phyloP scores from a whole-genome alignment of 176 grass and related monocot species.

The Lolium perenne region DNA sequence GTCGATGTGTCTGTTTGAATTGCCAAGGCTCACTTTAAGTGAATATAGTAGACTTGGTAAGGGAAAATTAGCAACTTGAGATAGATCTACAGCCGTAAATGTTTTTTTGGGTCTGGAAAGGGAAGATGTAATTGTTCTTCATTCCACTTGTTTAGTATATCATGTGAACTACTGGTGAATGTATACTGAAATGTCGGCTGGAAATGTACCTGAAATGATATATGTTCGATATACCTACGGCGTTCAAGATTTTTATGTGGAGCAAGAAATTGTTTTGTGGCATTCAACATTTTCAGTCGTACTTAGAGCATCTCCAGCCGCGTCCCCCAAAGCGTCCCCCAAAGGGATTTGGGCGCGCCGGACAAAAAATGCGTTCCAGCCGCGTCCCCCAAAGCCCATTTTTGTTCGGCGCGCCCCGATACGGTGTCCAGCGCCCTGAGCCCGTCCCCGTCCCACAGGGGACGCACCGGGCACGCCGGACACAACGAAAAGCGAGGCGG shows the following conservation, averaged over 20 bases:
- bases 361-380: too few relatives aligned
- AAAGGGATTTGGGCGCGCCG: too few relatives aligned
- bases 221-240: not conserved
- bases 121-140: not conserved
- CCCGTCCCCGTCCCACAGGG: too few relatives aligned
- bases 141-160: not conserved
- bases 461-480: too few relatives aligned
- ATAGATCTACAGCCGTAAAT: not conserved
- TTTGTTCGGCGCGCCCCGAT: too few relatives aligned
- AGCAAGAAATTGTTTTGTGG: not conserved
- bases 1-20: conserved; percentile 70
- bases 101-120: too few relatives aligned
- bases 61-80: conserved; percentile 59
- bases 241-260: not conserved
- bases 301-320: too few relatives aligned
- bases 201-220: not conserved
- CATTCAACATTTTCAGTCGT: not conserved
- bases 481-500: too few relatives aligned
- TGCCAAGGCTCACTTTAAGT: conserved; percentile 56
- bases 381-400: too few relatives aligned
- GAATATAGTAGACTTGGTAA: conserved; percentile 67
- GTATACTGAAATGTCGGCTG: not conserved
- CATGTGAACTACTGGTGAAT: not conserved
- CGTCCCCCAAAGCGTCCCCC: too few relatives aligned
- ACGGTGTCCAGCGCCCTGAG: too few relatives aligned